Conservation (phyloP, 768 basidiomycete species). For the Boletus pseudo-olivaceus region DNA sequence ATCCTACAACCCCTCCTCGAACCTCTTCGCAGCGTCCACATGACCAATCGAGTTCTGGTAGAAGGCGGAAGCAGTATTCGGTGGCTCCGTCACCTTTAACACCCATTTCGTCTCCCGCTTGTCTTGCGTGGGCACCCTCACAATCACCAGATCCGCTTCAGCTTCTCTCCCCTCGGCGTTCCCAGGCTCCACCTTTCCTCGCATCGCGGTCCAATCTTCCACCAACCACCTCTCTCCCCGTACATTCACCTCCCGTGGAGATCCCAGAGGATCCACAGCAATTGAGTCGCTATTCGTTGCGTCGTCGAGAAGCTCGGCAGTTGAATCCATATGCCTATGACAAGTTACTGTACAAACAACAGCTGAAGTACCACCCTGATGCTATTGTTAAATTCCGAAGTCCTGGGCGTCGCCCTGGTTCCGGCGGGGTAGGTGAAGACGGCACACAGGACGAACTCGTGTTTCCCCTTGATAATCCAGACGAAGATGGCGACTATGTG, state of each 20-base stretch:
- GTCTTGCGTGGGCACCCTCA: conserved; percentile 1
- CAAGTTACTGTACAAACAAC: conserved; percentile 46
- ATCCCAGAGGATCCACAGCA: conserved; percentile 19
- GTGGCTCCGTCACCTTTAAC: conserved; percentile 21
- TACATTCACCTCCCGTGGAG: conserved; percentile 1
- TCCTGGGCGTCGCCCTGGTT: conserved; percentile 28
- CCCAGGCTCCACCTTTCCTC: background rate
- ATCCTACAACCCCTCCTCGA: conserved; percentile 17
- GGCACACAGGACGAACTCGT: conserved; percentile 33
- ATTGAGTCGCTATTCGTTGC: conserved; percentile 48
- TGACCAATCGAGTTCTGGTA: background rate
- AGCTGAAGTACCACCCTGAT: conserved; percentile 55
- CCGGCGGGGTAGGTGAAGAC: conserved; percentile 26
- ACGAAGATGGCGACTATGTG: conserved; percentile 29
- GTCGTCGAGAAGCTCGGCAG: conserved; percentile 53
- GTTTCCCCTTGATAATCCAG: conserved; percentile 16
- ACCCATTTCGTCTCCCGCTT: conserved; percentile 15
- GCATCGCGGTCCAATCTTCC: conserved; percentile 1
- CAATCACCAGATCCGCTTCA: conserved; percentile 26
- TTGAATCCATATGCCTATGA: conserved; percentile 62
- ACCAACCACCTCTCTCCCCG: background rate
- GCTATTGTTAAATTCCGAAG: conserved; percentile 57
- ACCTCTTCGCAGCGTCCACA: conserved; percentile 13
- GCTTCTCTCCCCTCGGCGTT: conserved; percentile 7
- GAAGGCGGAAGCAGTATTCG: background rate